Base-by-base conservation (phyloP, 306 rosid species). In the Malus sieversii region DNA sequence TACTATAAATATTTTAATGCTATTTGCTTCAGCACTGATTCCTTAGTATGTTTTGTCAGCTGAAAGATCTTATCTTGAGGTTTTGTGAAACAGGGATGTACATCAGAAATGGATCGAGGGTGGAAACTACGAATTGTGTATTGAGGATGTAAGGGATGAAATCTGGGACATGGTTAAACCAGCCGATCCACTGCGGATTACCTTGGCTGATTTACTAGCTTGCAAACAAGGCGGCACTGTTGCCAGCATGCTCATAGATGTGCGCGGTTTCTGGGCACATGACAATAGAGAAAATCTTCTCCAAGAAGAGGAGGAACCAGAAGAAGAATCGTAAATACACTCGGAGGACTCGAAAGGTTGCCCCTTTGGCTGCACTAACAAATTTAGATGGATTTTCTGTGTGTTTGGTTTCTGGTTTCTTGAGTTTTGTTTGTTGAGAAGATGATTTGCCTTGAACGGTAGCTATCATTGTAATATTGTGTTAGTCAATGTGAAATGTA, bases 141-240 rank as follows among this genome's bases (percentile, higher is more conserved):
- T 95, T 4, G 99, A 95, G 83, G 99, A 95, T 78, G 99, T 95
- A 12, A 85, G 99, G 79, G 99, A 95, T 62, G 98, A 95, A 89
- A 89, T 95, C 40, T 95, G 97, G 97, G 97, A 95, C 73, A 95
- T 95, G 99, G 99, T 95, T 27, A 92, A 95, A 90, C 97, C 99
- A 22, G 88, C 42, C 3, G 97, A 95, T 79, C 90, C 92, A 8
- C 88, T 95, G 11, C 80, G 79, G 83, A 88, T 96, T 42, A 89
- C 99, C 40, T 85, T 85, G 83, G 84, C 88, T 2, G 99, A 96
- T 85, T 84, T 96, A 51, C 88, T 96, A 68, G 76, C 73, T 70
- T 96, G 99, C 92, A 96, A 96, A 81, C 99, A 96, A 78, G 99
- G 99, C 5, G 99, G 99, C n/a, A 96, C 99, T 22, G 97, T 96